A percentile compares a stretch with the other conserved stretches of the same genome.
Conservation (phyloP, 140 eudicot species). For the Anethum foeniculum region DNA sequence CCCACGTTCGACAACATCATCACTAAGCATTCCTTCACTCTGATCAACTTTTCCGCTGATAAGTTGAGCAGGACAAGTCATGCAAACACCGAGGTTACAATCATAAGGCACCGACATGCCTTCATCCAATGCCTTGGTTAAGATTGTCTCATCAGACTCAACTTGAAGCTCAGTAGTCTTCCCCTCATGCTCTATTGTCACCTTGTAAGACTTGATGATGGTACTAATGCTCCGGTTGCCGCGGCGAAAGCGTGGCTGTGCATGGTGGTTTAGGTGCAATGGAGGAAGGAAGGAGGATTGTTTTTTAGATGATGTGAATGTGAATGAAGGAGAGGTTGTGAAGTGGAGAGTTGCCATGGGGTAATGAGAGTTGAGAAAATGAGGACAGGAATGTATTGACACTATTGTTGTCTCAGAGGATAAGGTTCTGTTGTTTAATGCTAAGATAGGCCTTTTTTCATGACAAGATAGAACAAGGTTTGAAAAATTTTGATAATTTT, state of each 20-base stretch:
- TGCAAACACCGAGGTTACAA: constrained; percentile 92
- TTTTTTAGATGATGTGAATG: constrained; percentile 17
- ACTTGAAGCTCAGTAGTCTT: constrained; percentile 60
- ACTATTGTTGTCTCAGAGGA: constrained; percentile 19
- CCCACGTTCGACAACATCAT: constrained; percentile 80
- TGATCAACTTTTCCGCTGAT: constrained; percentile 70
- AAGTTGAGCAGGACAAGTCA: constrained; percentile 87
- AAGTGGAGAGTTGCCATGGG: constrained; percentile 41
- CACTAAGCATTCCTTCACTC: constrained; percentile 94
- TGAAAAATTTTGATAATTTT: no score
- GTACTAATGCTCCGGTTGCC: constrained; percentile 10
- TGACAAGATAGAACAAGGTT: neutral
- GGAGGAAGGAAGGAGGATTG: constrained; percentile 23
- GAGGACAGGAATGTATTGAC: constrained; percentile 19
- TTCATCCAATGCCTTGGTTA: constrained; percentile 59
- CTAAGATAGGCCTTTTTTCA: neutral
- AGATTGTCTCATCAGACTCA: constrained; percentile 72
- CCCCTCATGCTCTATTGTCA: constrained; percentile 56
- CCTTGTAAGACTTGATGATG: constrained; percentile 41
- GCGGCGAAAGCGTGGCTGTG: constrained; percentile 4
- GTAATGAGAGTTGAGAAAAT: neutral
- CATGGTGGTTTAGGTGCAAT: constrained; percentile 9
- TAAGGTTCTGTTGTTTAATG: constrained; percentile 30
- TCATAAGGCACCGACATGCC: constrained; percentile 69
- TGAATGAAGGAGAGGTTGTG: constrained; percentile 34